Conservation (phyloP, 2,329 filamentous ascomycete genomes). For the Epicoccum nigrum region DNA sequence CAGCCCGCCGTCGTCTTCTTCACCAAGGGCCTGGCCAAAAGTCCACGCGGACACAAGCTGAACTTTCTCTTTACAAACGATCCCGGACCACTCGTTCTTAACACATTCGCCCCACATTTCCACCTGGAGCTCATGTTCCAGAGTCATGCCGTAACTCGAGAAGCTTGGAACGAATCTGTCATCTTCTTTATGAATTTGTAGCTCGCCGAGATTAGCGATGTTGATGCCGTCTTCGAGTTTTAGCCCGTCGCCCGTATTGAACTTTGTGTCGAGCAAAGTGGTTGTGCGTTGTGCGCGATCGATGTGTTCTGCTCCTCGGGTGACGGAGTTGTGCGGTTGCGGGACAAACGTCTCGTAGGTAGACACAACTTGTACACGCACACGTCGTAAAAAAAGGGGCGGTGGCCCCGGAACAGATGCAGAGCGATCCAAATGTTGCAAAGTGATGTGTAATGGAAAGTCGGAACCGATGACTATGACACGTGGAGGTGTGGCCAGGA, state of each 20-base stretch:
- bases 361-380: slow-evolving; percentile 30
- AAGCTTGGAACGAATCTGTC: slow-evolving; percentile 29
- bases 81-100: slow-evolving; percentile 28
- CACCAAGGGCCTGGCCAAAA: background rate
- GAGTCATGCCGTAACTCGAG: slow-evolving; percentile 31
- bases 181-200: slow-evolving; percentile 9
- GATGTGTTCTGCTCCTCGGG: slow-evolving; percentile 8
- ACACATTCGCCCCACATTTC: slow-evolving; percentile 37
- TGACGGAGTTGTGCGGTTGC: slow-evolving; percentile 8
- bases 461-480: slow-evolving; percentile 26
- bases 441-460: slow-evolving; percentile 23
- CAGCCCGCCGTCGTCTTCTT: background rate
- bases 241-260: slow-evolving; percentile 21
- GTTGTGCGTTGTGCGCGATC: slow-evolving; percentile 16
- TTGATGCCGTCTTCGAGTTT: slow-evolving; percentile 25
- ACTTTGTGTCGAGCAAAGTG: slow-evolving; percentile 26
- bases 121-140: slow-evolving; percentile 34
- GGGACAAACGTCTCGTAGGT: slow-evolving; percentile 24
- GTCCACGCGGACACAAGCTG: slow-evolving; percentile 27
- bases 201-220: slow-evolving; percentile 15
- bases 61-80: slow-evolving; percentile 22
- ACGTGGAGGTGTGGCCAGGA: slow-evolving; percentile 28
- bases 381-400: slow-evolving; percentile 28
- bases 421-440: slow-evolving; percentile 35
- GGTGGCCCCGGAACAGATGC: slow-evolving; percentile 31